Conservation (phyloP, 345 rosid species). For the Aethionema arabicum region DNA sequence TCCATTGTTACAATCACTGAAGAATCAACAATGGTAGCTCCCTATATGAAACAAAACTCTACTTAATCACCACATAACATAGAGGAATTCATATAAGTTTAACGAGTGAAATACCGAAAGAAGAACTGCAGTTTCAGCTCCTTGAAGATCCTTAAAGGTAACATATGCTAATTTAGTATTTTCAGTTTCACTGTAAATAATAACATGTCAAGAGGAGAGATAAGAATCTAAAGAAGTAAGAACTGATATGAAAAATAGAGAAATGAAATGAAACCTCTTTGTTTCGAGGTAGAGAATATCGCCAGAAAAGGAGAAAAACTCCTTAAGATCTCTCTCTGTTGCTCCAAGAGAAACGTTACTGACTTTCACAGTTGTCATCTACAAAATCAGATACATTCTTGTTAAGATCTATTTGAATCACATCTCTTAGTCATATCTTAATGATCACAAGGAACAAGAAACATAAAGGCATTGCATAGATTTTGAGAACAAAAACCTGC, state of each 20-base stretch:
- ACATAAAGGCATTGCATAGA: slow-evolving; percentile 5
- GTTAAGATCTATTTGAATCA: background rate
- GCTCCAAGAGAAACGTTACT: slow-evolving; percentile 76
- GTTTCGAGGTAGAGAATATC: slow-evolving; percentile 70
- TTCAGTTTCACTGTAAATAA: slow-evolving; percentile 58
- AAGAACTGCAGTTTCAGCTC: slow-evolving; percentile 88
- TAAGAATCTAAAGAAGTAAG: slow-evolving; percentile 11
- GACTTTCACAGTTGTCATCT: slow-evolving; percentile 59
- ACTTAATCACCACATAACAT: background rate
- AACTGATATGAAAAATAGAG: background rate
- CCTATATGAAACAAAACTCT: too few species aligned
- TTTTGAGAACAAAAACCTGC: slow-evolving; percentile 1
- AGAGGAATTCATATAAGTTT: background rate
- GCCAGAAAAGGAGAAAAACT: slow-evolving; percentile 86
- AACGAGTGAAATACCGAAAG: slow-evolving; percentile 59
- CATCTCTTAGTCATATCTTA: background rate
- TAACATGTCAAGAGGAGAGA: slow-evolving; percentile 21
- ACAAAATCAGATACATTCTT: slow-evolving; percentile 22
- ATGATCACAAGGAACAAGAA: background rate
- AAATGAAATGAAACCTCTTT: slow-evolving; percentile 48
- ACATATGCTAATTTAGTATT: slow-evolving; percentile 68
- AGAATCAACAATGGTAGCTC: slow-evolving; percentile 89
- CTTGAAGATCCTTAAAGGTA: slow-evolving; percentile 83
- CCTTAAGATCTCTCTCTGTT: slow-evolving; percentile 62
- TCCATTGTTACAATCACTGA: slow-evolving; percentile 63